Conservation (phyloP, 2,329 filamentous ascomycete species). For the Penicillium vulpinum region DNA sequence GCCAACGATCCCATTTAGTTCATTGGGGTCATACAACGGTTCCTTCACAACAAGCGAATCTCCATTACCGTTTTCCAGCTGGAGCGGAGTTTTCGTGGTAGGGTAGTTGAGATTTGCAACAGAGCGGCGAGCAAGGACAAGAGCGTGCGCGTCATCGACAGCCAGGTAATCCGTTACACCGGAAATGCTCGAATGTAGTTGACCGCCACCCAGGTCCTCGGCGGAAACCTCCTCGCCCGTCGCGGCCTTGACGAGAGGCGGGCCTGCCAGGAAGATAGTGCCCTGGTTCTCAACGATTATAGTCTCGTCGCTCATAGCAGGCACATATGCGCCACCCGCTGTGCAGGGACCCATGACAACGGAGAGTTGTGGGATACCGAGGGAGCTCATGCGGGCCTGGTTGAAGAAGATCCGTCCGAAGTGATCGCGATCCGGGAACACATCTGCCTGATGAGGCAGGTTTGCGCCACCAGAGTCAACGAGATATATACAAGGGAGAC, state of each 20-base stretch:
- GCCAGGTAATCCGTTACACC: conserved; percentile 95
- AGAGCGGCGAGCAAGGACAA: conserved; percentile 79
- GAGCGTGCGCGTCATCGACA: conserved; percentile 87
- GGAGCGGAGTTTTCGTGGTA: conserved; percentile 40
- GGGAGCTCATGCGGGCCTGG: conserved; percentile 86
- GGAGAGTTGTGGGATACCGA: conserved; percentile 87
- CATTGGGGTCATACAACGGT: conserved; percentile 74
- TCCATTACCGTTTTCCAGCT: conserved; percentile 21
- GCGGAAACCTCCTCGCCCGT: conserved; percentile 89
- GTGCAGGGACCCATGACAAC: conserved; percentile 98
- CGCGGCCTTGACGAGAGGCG: conserved; percentile 91
- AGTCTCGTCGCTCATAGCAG: conserved; percentile 94
- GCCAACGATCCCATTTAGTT: conserved; percentile 84
- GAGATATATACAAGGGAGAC: conserved; percentile 81
- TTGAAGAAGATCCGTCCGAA: conserved; percentile 99
- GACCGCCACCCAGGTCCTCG: conserved; percentile 87
- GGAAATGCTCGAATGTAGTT: conserved; percentile 84
- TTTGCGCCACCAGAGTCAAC: conserved; percentile 96
- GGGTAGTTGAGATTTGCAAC: conserved; percentile 91
- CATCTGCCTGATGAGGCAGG: conserved; percentile 89
- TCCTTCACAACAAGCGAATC: conserved; percentile 58
- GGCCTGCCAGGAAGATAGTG: conserved; percentile 95
- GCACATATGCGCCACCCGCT: conserved; percentile 91
- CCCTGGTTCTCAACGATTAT: conserved; percentile 95
- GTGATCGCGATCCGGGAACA: conserved; percentile 92